These are phyloP conservation scores for Curvularia verruculosa DNA, from an alignment of 2,329 filamentous ascomycete genomes.

Conservation along the genomic window DNA sequence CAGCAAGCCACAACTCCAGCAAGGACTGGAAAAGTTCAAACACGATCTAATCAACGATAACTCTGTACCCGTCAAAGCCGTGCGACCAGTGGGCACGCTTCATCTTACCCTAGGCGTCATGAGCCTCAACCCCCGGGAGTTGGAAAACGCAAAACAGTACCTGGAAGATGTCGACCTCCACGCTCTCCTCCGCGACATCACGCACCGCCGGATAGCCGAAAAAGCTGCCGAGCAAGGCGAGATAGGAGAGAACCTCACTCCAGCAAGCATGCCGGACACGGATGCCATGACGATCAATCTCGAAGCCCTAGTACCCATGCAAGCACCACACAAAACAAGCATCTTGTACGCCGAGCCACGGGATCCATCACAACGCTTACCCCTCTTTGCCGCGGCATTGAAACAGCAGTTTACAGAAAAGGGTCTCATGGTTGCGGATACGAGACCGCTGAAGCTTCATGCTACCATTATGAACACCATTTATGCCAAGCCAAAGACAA, in stretches of 20 bases:
- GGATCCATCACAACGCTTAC: conserved; percentile 60
- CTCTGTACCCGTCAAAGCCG: conserved; percentile 66
- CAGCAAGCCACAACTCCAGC: conserved; percentile 69
- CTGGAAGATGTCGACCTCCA: conserved; percentile 55
- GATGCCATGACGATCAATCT: conserved; percentile 52
- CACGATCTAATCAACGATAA: conserved; percentile 50
- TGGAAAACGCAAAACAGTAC: conserved; percentile 53
- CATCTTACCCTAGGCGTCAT: conserved; percentile 90
- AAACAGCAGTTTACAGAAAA: conserved; percentile 60
- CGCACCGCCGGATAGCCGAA: conserved; percentile 19
- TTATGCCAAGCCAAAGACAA: conserved; percentile 63
- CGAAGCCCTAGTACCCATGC: conserved; percentile 65
- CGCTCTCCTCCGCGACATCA: conserved; percentile 27
- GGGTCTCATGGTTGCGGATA: conserved; percentile 64
- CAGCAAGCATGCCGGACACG: conserved; percentile 33
- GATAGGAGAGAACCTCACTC: conserved; percentile 40
- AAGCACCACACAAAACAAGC: conserved; percentile 61
- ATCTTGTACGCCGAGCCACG: conserved; percentile 69
- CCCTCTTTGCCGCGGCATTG: conserved; percentile 64
- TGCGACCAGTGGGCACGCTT: conserved; percentile 78
- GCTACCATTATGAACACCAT: conserved; percentile 87
- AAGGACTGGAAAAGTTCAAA: conserved; percentile 66
- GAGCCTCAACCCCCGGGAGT: conserved; percentile 64
- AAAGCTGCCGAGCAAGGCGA: conserved; percentile 20
- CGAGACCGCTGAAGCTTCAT: conserved; percentile 73